A percentile compares a stretch with the other conserved stretches of the same genome.
Conservation (phyloP, 1,284 basidiomycete species). For the Boletus smithii region DNA sequence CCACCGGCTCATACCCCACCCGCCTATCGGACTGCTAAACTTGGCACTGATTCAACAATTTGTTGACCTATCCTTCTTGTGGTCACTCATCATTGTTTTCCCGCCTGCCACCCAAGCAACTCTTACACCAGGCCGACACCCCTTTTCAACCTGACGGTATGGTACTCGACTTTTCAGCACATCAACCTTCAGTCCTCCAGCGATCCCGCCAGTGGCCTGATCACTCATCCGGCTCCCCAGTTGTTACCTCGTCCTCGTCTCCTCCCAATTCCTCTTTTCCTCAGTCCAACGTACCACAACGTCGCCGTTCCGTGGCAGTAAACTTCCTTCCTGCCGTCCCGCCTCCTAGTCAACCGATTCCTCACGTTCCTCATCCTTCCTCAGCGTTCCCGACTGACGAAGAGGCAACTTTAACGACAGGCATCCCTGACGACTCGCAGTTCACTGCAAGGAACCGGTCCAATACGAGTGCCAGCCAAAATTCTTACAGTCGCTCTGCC, state of each 20-base stretch:
- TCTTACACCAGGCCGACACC: neutral
- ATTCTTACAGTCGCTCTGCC: conserved; percentile 45
- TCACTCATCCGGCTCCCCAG: conserved; percentile 27
- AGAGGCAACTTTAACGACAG: conserved; percentile 12
- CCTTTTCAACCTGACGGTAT: conserved; percentile 32
- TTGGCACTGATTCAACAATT: conserved; percentile 15
- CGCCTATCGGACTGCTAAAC: conserved; percentile 16
- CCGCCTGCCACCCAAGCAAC: neutral
- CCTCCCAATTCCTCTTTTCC: conserved; percentile 37
- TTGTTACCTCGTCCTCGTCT: conserved; percentile 35
- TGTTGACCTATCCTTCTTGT: neutral
- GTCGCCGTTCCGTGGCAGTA: conserved; percentile 66
- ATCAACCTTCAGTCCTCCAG: conserved; percentile 39
- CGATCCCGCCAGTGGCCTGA: conserved; percentile 51
- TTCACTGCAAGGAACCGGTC: conserved; percentile 26
- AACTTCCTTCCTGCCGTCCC: conserved; percentile 60
- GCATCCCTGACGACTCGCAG: conserved; percentile 18
- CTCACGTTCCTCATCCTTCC: conserved; percentile 46
- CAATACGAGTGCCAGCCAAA: conserved; percentile 34
- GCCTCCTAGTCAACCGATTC: conserved; percentile 73
- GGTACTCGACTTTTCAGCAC: conserved; percentile 53
- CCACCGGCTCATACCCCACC: neutral
- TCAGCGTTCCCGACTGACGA: conserved; percentile 27
- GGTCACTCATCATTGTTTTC: neutral
- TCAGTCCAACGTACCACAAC: conserved; percentile 38